Conservation (phyloP, 164 flowering plant species). For the Stephania japonica region DNA sequence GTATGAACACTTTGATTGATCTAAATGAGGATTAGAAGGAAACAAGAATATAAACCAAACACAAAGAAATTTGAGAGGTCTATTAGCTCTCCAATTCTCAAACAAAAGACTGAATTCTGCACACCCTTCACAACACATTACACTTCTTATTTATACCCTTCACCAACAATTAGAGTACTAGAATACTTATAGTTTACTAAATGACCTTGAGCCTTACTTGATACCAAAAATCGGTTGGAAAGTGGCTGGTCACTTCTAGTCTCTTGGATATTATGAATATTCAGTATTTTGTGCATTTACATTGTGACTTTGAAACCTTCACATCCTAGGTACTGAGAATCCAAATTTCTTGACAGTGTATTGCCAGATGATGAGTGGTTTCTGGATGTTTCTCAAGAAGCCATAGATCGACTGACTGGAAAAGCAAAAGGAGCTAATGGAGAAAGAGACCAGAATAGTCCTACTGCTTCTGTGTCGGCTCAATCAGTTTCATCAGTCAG, state of each 20-base stretch:
- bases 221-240: too few relatives aligned
- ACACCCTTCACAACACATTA: too few relatives aligned
- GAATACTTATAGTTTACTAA: too few relatives aligned
- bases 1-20: too few relatives aligned
- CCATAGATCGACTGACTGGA: slow-evolving; percentile 73
- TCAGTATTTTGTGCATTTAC: neutral
- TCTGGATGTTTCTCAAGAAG: slow-evolving; percentile 70
- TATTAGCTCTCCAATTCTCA: too few relatives aligned
- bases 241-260: neutral
- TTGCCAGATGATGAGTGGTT: slow-evolving; percentile 97
- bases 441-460: slow-evolving; percentile 80
- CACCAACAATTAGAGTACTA: too few relatives aligned
- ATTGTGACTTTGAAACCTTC: neutral
- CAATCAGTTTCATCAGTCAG: slow-evolving; percentile 80
- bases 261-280: neutral
- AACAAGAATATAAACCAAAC: too few relatives aligned
- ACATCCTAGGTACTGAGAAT: slow-evolving; percentile 4
- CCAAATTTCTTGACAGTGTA: slow-evolving; percentile 38
- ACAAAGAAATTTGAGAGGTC: too few relatives aligned
- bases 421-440: slow-evolving; percentile 60
- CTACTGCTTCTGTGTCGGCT: slow-evolving; percentile 94
- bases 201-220: too few relatives aligned
- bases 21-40: too few relatives aligned
- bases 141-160: too few relatives aligned
- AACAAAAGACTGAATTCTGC: too few relatives aligned